Percentiles rank a stretch among this genome's conserved stretches.
Evolutionary conservation across 306 rosid species (phyloP).

Genomic region (Luffa acutangula): DNA sequence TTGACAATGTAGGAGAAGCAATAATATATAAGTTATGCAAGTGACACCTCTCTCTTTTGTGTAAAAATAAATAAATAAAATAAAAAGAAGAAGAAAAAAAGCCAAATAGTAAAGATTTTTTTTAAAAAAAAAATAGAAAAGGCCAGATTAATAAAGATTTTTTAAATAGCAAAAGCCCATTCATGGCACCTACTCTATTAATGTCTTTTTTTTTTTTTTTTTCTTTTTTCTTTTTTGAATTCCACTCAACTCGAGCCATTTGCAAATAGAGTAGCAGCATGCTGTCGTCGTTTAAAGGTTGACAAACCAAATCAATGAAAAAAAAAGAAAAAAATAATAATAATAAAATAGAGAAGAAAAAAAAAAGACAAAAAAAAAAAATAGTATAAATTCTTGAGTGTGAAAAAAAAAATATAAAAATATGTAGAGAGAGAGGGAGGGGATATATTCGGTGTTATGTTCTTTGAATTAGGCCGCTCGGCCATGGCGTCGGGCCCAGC

Average conservation of each 20-base stretch:
- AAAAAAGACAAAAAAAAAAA: not conserved
- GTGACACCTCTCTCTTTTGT: not conserved
- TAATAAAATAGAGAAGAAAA: too few relatives aligned
- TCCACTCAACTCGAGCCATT: not conserved
- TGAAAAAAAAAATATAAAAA: not conserved
- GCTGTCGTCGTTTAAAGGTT: not conserved
- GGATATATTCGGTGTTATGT: slow-evolving; percentile 3
- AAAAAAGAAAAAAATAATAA: not conserved
- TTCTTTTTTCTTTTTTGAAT: not conserved
- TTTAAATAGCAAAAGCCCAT: not conserved
- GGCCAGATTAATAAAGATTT: not conserved
- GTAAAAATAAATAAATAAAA: too few relatives aligned
- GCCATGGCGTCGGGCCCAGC: not conserved
- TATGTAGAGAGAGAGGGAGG: not conserved
- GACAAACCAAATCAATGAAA: not conserved
- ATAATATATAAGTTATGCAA: not conserved
- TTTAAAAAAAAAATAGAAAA: not conserved
- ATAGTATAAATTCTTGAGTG: not conserved
- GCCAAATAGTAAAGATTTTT: not conserved
- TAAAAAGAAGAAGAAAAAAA: not conserved
- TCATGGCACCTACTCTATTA: not conserved
- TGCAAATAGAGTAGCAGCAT: not conserved
- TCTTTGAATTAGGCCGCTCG: slow-evolving; percentile 1
- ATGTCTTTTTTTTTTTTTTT: not conserved
- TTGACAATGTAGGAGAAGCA: not conserved